Evolutionary conservation across 495 filamentous ascomycete species (phyloP).

Genomic region (Pseudomonodictys pantanalensis): DNA sequence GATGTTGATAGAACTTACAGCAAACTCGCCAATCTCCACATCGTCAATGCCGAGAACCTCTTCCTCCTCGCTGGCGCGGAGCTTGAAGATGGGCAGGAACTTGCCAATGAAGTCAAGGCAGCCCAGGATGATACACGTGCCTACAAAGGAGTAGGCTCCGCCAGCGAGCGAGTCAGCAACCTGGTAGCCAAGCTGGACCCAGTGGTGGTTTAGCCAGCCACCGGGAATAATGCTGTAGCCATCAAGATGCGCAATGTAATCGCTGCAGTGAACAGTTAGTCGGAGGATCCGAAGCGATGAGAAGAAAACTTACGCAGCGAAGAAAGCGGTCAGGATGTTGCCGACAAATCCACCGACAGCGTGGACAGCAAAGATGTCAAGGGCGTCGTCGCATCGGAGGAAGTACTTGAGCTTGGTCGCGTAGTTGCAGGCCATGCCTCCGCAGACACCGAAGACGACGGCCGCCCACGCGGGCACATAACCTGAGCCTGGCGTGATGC

Average conservation of each 20-base stretch:
- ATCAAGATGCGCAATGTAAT: slow-evolving; percentile 90
- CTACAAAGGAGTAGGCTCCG: slow-evolving; percentile 80
- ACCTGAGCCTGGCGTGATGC: slow-evolving; percentile 89
- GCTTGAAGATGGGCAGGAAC: slow-evolving; percentile 75
- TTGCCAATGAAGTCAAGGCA: slow-evolving; percentile 67
- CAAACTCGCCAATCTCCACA: slow-evolving; percentile 95
- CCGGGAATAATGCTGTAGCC: slow-evolving; percentile 67
- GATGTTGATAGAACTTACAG: slow-evolving; percentile 49
- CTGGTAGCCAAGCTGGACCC: slow-evolving; percentile 84
- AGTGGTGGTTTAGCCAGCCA: slow-evolving; percentile 89
- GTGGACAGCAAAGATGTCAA: slow-evolving; percentile 95
- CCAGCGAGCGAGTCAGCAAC: slow-evolving; percentile 82
- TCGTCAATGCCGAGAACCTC: slow-evolving; percentile 93
- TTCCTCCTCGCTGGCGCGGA: slow-evolving; percentile 78
- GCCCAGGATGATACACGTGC: slow-evolving; percentile 74
- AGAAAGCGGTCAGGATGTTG: slow-evolving; percentile 85
- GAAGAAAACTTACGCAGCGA: slow-evolving; percentile 67
- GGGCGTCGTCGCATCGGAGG: slow-evolving; percentile 78
- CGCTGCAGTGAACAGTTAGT: slow-evolving; percentile 44
- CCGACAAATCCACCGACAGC: slow-evolving; percentile 83
- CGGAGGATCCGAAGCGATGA: not conserved
- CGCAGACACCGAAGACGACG: slow-evolving; percentile 83
- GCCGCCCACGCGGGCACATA: slow-evolving; percentile 91
- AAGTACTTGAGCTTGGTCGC: slow-evolving; percentile 95
- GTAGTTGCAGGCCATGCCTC: slow-evolving; percentile 85